These are phyloP conservation scores for Moricandia arvensis DNA, from an alignment of 345 rosid species.

Conservation along the genomic window DNA sequence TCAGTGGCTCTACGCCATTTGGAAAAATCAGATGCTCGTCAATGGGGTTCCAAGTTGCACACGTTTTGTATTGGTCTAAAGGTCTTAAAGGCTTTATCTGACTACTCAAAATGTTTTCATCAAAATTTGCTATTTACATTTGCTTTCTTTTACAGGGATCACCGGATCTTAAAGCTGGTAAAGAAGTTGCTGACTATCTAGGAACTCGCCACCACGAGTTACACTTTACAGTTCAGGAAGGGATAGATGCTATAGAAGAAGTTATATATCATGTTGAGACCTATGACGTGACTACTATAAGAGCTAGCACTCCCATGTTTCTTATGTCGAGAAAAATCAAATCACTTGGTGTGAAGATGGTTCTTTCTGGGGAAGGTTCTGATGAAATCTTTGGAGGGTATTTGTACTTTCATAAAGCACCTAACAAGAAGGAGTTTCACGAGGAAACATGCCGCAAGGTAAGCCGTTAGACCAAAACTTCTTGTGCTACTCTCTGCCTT, in stretches of 20 bases:
- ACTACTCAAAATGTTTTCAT: conserved; percentile 5
- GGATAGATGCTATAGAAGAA: conserved; percentile 82
- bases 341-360: conserved; percentile 90
- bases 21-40: conserved; percentile 61
- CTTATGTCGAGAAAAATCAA: conserved; percentile 87
- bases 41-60: conserved; percentile 81
- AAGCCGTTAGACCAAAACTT: conserved; percentile 1
- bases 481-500: neutral
- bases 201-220: conserved; percentile 80
- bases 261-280: conserved; percentile 86
- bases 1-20: conserved; percentile 69
- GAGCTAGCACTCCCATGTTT: conserved; percentile 94
- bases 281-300: conserved; percentile 77
- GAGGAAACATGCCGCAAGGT: conserved; percentile 86
- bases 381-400: conserved; percentile 92
- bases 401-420: conserved; percentile 83
- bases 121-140: neutral
- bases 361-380: conserved; percentile 86
- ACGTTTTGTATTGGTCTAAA: conserved; percentile 76
- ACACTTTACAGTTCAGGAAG: conserved; percentile 86
- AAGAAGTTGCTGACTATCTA: conserved; percentile 79
- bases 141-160: conserved; percentile 53
- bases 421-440: conserved; percentile 74
- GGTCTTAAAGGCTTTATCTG: conserved; percentile 39
- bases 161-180: conserved; percentile 74